Base-by-base conservation (phyloP, 2,329 filamentous ascomycete genomes). In the Acrocalymma vagum region DNA sequence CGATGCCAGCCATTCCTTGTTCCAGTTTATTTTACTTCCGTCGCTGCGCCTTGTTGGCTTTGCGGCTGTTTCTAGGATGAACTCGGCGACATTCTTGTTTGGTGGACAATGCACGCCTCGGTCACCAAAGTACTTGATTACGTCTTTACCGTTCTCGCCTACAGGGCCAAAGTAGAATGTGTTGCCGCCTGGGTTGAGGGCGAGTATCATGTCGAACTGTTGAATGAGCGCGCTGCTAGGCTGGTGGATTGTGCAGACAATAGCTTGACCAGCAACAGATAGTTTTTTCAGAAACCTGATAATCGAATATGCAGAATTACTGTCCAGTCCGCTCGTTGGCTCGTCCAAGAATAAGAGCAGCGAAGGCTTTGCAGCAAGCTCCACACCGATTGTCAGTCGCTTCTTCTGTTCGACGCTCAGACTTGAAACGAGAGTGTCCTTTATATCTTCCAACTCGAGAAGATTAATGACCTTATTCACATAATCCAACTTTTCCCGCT, bases 181-280 rank as follows among this genome's bases (percentile, higher is more conserved):
- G 59, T 86, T 86, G 14, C 84, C 85, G 11, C 83, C 84, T 0
- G 79, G 84, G 55, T 86, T 86, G 21, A 89, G 74, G 2, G 84
- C 83, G 1, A 90, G 76, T 13, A 89, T 82, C 79, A 86, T 86
- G 62, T 89, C 86, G 66, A 90, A 90, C 58, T 88, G 79, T 58
- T 88, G 79, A 41, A 88, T 84, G 2, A 89, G 73, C 44, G 86
- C 78, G 2, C 83, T 84, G 2, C 82, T 86, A 4, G 86, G 86
- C 58, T 89, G 86, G 58, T 89, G 86, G 38, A 89, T 88, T 0
- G 86, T 89, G 67, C 86, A 88, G 36, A 90, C 74, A 48, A 90
- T 87, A 6, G 85, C 85, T 58, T 88, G 84, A 1, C 85, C 86
- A 9, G 84, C 82, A 6, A 77, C 72, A 5, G 83, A 77, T 3